These are phyloP conservation scores for Blastobotrys parvus DNA, from an alignment of 805 yeast species.

Conservation along the genomic window DNA sequence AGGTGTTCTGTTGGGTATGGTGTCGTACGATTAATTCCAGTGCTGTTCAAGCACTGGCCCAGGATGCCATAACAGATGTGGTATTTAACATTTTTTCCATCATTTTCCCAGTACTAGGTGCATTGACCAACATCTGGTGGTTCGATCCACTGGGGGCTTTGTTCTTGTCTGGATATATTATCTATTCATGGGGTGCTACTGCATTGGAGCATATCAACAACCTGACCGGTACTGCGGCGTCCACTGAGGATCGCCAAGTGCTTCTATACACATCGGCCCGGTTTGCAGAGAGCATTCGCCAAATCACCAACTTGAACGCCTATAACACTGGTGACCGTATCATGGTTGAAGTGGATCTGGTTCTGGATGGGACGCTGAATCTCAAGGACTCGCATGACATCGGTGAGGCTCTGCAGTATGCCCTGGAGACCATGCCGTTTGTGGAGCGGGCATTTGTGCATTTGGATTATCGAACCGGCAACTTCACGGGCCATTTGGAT, in stretches of 20 bases:
- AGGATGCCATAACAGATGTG: conserved; percentile 73
- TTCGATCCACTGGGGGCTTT: conserved; percentile 70
- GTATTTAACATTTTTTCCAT: conserved; percentile 65
- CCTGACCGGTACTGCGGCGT: conserved; percentile 66
- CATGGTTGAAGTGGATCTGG: conserved; percentile 69
- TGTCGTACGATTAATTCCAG: conserved; percentile 53
- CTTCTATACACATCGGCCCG: conserved; percentile 59
- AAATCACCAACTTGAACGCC: conserved; percentile 57
- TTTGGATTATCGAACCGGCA: conserved; percentile 42
- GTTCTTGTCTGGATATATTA: conserved; percentile 50
- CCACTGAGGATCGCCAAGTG: conserved; percentile 52
- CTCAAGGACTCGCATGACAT: conserved; percentile 69
- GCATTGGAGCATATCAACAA: conserved; percentile 68
- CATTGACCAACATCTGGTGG: conserved; percentile 52
- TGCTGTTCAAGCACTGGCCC: conserved; percentile 70
- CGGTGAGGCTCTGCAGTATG: conserved; percentile 75
- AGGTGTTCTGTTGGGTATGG: conserved; percentile 55
- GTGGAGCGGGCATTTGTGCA: conserved; percentile 81
- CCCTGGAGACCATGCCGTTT: conserved; percentile 65
- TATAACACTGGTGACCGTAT: conserved; percentile 74
- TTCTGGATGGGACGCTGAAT: conserved; percentile 41
- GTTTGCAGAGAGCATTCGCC: conserved; percentile 58
- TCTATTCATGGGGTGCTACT: conserved; percentile 52
- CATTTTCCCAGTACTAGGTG: conserved; percentile 58
- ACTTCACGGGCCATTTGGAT: conserved; percentile 31